Conservation (phyloP, 2,329 filamentous ascomycete genomes). For the Massarina eburnea region DNA sequence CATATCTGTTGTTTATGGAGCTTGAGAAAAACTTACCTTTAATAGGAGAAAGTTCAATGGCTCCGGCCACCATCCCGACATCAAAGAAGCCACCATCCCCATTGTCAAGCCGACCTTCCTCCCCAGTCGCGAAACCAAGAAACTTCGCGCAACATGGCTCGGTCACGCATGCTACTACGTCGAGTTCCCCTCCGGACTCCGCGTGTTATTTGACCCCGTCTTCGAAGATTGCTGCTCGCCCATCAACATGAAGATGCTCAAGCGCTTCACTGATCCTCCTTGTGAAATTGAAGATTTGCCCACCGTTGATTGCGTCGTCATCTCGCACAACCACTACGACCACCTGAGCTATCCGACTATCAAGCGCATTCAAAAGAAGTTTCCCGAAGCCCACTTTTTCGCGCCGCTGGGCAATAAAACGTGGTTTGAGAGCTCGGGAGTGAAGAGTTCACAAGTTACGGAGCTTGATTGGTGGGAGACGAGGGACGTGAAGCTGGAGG, state of each 20-base stretch:
- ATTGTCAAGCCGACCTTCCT: conserved; percentile 70
- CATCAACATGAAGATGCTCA: conserved; percentile 68
- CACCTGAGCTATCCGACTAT: conserved; percentile 80
- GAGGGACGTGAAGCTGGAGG: conserved; percentile 67
- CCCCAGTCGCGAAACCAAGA: conserved; percentile 56
- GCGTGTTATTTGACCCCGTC: conserved; percentile 91
- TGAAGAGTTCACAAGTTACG: conserved; percentile 66
- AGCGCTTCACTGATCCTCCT: conserved; percentile 75
- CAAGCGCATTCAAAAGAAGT: conserved; percentile 66
- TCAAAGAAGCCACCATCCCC: conserved; percentile 65
- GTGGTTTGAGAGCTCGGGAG: conserved; percentile 75
- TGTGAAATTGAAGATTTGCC: conserved; percentile 80
- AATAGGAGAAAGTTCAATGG: conserved; percentile 52
- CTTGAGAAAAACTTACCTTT: not conserved
- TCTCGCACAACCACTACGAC: conserved; percentile 92
- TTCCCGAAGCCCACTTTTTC: conserved; percentile 84
- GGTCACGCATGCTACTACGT: conserved; percentile 93
- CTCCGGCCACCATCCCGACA: conserved; percentile 59
- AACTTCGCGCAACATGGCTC: conserved; percentile 86
- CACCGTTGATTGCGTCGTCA: conserved; percentile 70
- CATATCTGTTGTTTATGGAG: no score
- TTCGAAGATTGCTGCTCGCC: conserved; percentile 88
- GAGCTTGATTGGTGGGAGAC: conserved; percentile 97
- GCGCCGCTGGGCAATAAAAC: conserved; percentile 78
- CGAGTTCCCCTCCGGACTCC: conserved; percentile 82